phyloP scores from a whole-genome alignment of 2,329 filamentous ascomycete species.

The Cladorrhinum sp. region DNA sequence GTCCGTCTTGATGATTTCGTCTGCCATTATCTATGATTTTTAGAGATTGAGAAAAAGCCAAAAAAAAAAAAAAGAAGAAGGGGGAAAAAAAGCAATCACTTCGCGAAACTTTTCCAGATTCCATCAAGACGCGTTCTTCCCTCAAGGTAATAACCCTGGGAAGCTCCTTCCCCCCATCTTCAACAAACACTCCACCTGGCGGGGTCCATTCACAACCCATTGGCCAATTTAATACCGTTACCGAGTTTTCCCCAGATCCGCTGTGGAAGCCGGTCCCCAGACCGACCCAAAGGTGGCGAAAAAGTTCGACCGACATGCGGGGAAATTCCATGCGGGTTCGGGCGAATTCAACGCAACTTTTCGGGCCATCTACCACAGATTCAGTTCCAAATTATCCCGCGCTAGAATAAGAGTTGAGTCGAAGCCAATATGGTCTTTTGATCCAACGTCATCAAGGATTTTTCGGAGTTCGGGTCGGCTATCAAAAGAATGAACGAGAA shows the following conservation, averaged over 20 bases:
- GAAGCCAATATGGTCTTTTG: background rate
- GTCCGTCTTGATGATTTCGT: constrained; percentile 37
- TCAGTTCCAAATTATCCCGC: background rate
- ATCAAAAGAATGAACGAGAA: background rate
- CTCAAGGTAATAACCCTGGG: too few species aligned
- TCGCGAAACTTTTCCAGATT: background rate
- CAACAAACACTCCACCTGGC: too few species aligned
- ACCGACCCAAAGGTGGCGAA: too few species aligned
- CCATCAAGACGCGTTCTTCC: background rate
- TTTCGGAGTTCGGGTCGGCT: background rate
- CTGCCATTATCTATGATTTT: constrained; percentile 5
- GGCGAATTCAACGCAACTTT: background rate
- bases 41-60: background rate
- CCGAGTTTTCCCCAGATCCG: too few species aligned
- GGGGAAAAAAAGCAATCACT: background rate
- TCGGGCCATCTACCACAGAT: background rate
- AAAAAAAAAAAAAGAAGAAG: background rate
- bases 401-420: background rate
- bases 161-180: background rate
- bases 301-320: background rate
- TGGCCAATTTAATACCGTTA: background rate
- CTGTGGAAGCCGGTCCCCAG: too few species aligned
- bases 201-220: background rate
- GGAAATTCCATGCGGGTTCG: background rate
- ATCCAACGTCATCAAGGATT: background rate